Evolutionary conservation across 2,329 filamentous ascomycete species (phyloP), one percentile per base, ranked within the genome.

Genomic region (Monosporascus cannonballus): DNA sequence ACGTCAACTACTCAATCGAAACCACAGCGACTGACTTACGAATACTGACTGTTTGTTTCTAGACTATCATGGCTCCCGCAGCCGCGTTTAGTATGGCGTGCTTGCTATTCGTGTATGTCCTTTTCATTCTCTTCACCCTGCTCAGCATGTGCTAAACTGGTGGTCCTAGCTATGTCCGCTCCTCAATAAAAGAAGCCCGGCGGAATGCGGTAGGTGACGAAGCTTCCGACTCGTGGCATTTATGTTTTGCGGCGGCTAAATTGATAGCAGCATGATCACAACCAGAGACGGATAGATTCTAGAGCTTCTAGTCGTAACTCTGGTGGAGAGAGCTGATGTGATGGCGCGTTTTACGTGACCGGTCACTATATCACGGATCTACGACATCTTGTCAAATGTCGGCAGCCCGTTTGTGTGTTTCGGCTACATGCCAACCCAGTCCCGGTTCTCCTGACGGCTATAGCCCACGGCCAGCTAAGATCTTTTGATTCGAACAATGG

Each of bases 71-170:
- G 58, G 59, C 59, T 14, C 59, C 59, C 6, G 58, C 55, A 4
- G 59, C 59, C 2, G 59, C 59, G 6, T 62, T 62, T 20, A 59
- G 56, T 8, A 62, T 62, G 59, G 59, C 59, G 6, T 60, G 58
- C 18, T 18, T 62, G 17, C 45, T 62, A n/a, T 59, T 62, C 34
- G 41, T 41, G 59, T 62, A 57, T 50, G 20, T n/a, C 20, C n/a
- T 24, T 24, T 25, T 24, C n/a, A 18, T 36, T 44, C 17, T n/a
- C 27, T 39, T 45, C 24, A 51, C 25, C 27, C n/a, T 17, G 7
- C 22, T 30, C 7, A n/a, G 4, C 5, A 46, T n/a, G 25, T 30
- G 24, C 42, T 46, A n/a, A 46, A 30, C 42, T 17, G 24, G 22
- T 17, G 5, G 47, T 22, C 6, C 18, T 54, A 61, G 59, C 41